Base-by-base conservation (phyloP, 2,329 filamentous ascomycete genomes). In the Cladosporium sphaerospermum region DNA sequence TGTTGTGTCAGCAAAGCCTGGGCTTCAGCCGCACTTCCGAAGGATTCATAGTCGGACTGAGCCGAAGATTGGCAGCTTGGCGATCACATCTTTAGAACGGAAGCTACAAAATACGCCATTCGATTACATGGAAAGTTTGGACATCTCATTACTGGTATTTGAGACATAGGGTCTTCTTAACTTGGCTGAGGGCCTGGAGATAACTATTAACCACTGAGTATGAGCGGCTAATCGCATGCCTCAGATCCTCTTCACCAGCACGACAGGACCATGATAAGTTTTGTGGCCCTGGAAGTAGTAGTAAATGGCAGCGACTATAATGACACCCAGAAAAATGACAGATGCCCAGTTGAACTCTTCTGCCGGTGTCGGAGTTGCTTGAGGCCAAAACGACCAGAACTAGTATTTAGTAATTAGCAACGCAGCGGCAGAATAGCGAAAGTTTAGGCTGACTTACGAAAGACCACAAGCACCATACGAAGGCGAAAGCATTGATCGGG, bases 321-420 rank as follows among this genome's bases (percentile, higher is more conserved):
- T 19, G 10, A 57, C 32, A 14, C 36, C n/a, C 16, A 13, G 13
- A 23, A 61, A 61, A 33, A 61, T 57, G 19, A 56, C 47, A 34
- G 52, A 46, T 19, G 58, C 56, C 59, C 59, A 61, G 41, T 61
- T 61, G 42, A 60, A 59, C 18, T 53, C 57, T 3, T 37, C 43
- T 4, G 56, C 54, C 28, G 54, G 55, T 2, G 53, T 50, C 2
- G 58, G 57, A 10, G 53, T 50, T 2, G 49, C 50, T 19, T 54
- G 47, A 3, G 58, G 58, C 49, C 49, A 52, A 42, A 52, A 52
- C 2, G 42, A 45, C 49, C 49, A 52, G 34, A 52, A 52, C 42
- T 45, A 11, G 18, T 10, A 31, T 31, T 3, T 2, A 9, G 8
- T 11, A 5, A 6, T 45, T 6, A 45, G 42, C 9, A 13, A 31